Evolutionary conservation across 306 rosid species (phyloP).

Genomic region (Styphnolobium japonicum): DNA sequence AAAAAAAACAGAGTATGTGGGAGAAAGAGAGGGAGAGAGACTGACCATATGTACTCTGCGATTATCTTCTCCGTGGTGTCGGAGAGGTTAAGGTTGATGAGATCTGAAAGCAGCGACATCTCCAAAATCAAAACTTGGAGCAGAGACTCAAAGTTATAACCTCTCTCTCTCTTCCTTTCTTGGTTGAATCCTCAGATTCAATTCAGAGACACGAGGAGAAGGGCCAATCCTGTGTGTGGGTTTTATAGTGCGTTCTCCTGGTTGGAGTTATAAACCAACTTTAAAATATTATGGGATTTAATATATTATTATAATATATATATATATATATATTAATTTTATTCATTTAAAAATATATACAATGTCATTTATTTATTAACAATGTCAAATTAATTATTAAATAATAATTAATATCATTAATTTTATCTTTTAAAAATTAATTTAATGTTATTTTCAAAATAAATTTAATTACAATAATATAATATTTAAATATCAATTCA

Average conservation of each 20-base stretch:
- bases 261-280: not conserved
- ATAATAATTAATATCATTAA: no score
- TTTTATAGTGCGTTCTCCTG: conserved; percentile 26
- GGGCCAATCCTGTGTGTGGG: not conserved
- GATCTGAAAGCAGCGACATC: conserved; percentile 64
- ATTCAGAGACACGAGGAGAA: not conserved
- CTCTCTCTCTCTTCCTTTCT: not conserved
- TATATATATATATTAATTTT: no score
- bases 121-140: not conserved
- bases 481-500: no score
- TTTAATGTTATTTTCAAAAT: no score
- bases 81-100: conserved; percentile 58
- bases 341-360: no score
- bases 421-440: no score
- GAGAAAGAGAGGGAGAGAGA: not conserved
- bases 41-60: conserved; percentile 71
- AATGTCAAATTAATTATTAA: no score
- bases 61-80: conserved; percentile 50
- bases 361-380: no score
- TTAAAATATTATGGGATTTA: no score
- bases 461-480: no score
- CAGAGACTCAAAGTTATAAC: not conserved
- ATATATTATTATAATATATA: no score
- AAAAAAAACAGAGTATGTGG: not conserved
- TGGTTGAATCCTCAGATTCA: conserved; percentile 21